phyloP scores from a whole-genome alignment of 257 asterid species.

The Rauvolfia tetraphylla region DNA sequence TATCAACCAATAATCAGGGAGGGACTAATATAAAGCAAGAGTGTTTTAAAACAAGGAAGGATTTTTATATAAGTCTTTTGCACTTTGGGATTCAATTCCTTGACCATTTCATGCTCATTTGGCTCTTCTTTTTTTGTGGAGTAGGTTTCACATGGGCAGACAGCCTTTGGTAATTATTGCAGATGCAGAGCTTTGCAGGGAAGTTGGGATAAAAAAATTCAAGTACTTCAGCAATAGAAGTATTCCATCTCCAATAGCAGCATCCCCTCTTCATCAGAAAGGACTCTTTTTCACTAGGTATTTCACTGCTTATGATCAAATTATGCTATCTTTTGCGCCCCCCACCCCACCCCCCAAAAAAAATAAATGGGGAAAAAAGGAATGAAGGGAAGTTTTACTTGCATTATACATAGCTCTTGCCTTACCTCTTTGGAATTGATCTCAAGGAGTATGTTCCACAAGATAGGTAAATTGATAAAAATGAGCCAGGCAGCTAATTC shows the following conservation, averaged over 20 bases:
- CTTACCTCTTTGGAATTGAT: background rate
- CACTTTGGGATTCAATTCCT: background rate
- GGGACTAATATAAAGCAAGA: background rate
- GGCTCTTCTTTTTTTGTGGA: background rate
- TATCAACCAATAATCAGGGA: background rate
- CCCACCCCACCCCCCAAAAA: too few species aligned
- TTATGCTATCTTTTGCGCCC: too few species aligned
- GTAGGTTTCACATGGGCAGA: conserved; percentile 94
- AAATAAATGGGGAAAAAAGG: too few species aligned
- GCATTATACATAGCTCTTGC: background rate
- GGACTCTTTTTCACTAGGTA: conserved; percentile 94
- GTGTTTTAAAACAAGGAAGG: background rate
- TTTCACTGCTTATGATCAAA: background rate
- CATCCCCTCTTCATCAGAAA: conserved; percentile 91
- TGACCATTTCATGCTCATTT: conserved; percentile 3
- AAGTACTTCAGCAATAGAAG: conserved; percentile 73
- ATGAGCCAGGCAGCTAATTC: background rate
- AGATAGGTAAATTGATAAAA: background rate
- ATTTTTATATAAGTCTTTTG: background rate
- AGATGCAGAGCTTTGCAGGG: conserved; percentile 87
- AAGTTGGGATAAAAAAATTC: conserved; percentile 86
- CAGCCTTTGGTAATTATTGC: conserved; percentile 87
- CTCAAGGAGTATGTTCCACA: background rate
- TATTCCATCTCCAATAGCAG: conserved; percentile 92
- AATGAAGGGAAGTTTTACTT: too few species aligned